Percentiles rank a stretch among this genome's conserved stretches.
Conservation (phyloP, 441 rosid genomes). For the Adansonia rubrostipa region DNA sequence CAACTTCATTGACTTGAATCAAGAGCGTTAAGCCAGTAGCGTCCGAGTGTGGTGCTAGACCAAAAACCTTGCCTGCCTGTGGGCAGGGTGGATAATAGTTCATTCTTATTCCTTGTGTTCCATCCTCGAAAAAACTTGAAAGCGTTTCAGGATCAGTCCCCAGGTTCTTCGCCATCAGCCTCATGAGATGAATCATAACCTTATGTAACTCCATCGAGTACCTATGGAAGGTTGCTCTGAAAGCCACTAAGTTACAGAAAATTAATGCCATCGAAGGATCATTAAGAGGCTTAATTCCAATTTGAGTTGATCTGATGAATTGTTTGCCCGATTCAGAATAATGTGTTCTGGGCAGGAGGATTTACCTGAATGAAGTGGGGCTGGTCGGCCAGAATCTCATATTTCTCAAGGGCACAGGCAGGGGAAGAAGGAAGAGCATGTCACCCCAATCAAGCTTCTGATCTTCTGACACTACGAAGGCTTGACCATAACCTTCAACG, state of each 20-base stretch:
- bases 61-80: slow-evolving; percentile 38
- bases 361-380: slow-evolving; percentile 31
- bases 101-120: slow-evolving; percentile 45
- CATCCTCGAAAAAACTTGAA: slow-evolving; percentile 33
- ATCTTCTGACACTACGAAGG: slow-evolving; percentile 44
- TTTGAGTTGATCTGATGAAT: background rate
- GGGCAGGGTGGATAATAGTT: slow-evolving; percentile 51
- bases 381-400: slow-evolving; percentile 37
- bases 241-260: background rate
- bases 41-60: slow-evolving; percentile 51
- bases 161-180: slow-evolving; percentile 42
- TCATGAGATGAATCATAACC: slow-evolving; percentile 29
- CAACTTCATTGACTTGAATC: slow-evolving; percentile 43
- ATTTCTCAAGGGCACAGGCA: slow-evolving; percentile 33
- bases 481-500: slow-evolving; percentile 56
- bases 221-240: slow-evolving; percentile 34
- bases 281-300: background rate
- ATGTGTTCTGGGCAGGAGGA: background rate
- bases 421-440: slow-evolving; percentile 44
- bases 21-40: slow-evolving; percentile 44
- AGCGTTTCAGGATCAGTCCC: slow-evolving; percentile 35
- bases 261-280: background rate
- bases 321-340: background rate
- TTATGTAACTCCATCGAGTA: slow-evolving; percentile 38
- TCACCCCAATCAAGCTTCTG: slow-evolving; percentile 60